Conservation (phyloP, 768 basidiomycete species). For the Asterophora parasitica region DNA sequence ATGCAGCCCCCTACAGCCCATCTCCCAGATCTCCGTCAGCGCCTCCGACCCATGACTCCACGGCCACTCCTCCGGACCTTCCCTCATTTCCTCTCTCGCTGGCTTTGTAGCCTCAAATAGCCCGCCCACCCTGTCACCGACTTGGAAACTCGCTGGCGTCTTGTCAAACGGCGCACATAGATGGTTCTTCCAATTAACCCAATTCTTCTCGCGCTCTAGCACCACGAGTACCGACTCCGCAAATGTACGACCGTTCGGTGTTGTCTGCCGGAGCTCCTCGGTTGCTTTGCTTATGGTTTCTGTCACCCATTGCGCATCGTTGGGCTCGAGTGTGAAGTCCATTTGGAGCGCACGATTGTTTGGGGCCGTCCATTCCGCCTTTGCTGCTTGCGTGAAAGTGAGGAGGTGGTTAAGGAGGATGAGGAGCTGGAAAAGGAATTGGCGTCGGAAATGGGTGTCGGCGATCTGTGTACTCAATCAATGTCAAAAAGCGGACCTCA, state of each 20-base stretch:
- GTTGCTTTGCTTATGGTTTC: conserved; percentile 57
- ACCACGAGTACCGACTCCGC: conserved; percentile 68
- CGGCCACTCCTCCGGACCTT: conserved; percentile 56
- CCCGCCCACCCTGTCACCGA: conserved; percentile 46
- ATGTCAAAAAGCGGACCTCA: neutral
- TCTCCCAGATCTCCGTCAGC: conserved; percentile 78
- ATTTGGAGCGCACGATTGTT: conserved; percentile 80
- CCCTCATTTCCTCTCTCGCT: conserved; percentile 48
- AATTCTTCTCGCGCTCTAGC: conserved; percentile 81
- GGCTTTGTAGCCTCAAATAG: conserved; percentile 59
- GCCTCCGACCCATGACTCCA: conserved; percentile 64
- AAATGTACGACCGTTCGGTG: conserved; percentile 74
- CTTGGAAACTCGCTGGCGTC: conserved; percentile 51
- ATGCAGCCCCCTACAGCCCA: conserved; percentile 63
- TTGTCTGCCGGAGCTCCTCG: conserved; percentile 65
- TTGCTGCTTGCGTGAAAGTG: conserved; percentile 65
- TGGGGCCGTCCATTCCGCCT: conserved; percentile 52
- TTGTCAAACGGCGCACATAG: conserved; percentile 77
- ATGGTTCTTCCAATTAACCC: conserved; percentile 88
- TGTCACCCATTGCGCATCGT: conserved; percentile 72
- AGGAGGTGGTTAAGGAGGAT: conserved; percentile 75
- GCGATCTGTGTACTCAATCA: conserved; percentile 52
- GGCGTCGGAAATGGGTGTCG: conserved; percentile 89
- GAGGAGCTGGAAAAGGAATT: conserved; percentile 81
- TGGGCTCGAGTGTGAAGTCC: conserved; percentile 69